Base-by-base conservation (phyloP, 2,329 filamentous ascomycete genomes). In the Apiospora malaysiana region DNA sequence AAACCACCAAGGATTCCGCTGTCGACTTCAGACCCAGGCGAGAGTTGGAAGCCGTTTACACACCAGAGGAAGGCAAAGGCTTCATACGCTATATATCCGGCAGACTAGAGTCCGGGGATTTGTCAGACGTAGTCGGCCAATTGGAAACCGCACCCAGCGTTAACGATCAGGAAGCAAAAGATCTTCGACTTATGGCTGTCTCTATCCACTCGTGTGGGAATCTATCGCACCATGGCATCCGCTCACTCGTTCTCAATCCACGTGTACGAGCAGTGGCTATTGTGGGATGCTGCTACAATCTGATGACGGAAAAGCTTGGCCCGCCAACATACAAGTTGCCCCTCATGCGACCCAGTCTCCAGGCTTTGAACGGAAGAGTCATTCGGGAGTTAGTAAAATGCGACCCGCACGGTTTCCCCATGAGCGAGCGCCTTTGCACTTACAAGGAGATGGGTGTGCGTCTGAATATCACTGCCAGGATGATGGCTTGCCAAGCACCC, bases 151-250 rank as follows among this genome's bases (percentile, higher is more conserved):
- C 77, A 8, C 77, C 78, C 1, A 70, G 68, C 37, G 70, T 70
- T 21, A 77, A 49, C 56, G 72, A 73, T 63, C 70, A 75, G 7
- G 72, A 79, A 66, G 77, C 81, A 71, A 74, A 80, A 23, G 81
- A 85, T 18, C 83, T 86, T 72, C 83, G 83, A 12, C 85, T 97
- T 47, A 94, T 98, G 91, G 93, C 95, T 21, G 91, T 98, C 42
- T 98, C 96, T 0, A 93, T 99, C 23, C 96, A 99, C 81, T 98
- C 95, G 0, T 99, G 96, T 79, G 96, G 96, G 40, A 98, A 99
- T 76, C 90, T 99, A n/a, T 93, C 97, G 0, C 96, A 99, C 81
- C 95, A 97, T 79, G 96, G 93, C 12, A 91, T 99, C 71, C 91
- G 94, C 18, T 97, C 95, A 0, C 88, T 99, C 25, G 83, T 95